A percentile compares a stretch with the other conserved stretches of the same genome.
These are phyloP conservation scores for Geoglossum cookeanum DNA, from an alignment of 2,329 filamentous ascomycete genomes.

Conservation along the genomic window DNA sequence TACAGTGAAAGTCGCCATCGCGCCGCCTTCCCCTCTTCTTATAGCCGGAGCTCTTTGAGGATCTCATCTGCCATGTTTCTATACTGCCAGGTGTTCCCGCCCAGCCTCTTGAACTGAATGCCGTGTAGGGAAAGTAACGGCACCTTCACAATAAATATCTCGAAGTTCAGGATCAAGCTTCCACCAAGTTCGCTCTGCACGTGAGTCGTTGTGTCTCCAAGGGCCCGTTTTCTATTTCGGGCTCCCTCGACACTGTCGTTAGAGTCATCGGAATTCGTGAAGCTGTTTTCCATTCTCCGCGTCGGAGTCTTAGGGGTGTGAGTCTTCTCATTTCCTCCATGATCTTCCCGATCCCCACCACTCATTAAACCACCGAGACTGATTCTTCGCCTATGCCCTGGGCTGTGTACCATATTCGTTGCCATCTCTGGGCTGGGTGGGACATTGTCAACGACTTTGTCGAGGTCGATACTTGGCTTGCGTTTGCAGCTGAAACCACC, in stretches of 20 bases:
- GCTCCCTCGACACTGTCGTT: slow-evolving; percentile 50
- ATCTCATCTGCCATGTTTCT: slow-evolving; percentile 98
- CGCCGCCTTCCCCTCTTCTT: slow-evolving; percentile 12
- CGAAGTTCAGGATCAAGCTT: slow-evolving; percentile 72
- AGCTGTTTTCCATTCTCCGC: slow-evolving; percentile 45
- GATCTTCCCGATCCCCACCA: slow-evolving; percentile 50
- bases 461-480: slow-evolving; percentile 71
- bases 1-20: neutral
- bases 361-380: slow-evolving; percentile 58
- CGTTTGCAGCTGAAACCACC: slow-evolving; percentile 85
- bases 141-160: slow-evolving; percentile 95
- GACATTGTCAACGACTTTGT: slow-evolving; percentile 32
- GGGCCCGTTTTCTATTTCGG: slow-evolving; percentile 33
- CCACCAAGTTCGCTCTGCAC: slow-evolving; percentile 78
- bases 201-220: slow-evolving; percentile 79
- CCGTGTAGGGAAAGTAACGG: slow-evolving; percentile 82
- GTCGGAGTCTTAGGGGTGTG: slow-evolving; percentile 27
- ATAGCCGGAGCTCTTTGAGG: slow-evolving; percentile 66
- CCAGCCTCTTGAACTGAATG: slow-evolving; percentile 93
- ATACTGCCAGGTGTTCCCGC: slow-evolving; percentile 94
- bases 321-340: slow-evolving; percentile 38
- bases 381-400: slow-evolving; percentile 55
- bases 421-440: neutral
- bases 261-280: slow-evolving; percentile 73
- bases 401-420: slow-evolving; percentile 16